phyloP scores from a whole-genome alignment of 2,329 filamentous ascomycete genomes.

The Colletotrichum costaricense region DNA sequence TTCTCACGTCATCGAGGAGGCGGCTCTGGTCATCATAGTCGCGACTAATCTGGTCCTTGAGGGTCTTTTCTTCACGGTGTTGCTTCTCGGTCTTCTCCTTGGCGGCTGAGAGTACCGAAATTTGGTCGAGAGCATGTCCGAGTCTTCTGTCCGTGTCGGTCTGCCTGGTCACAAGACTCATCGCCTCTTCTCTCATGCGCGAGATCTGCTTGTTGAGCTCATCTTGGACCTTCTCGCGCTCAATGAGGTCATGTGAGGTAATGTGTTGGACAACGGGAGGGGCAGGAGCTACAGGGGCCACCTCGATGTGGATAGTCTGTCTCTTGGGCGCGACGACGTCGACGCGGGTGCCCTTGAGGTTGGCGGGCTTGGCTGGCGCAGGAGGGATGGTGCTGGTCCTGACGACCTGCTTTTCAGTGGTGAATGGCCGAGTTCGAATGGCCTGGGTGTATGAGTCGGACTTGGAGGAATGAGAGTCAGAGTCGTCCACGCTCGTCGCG shows the following conservation, averaged over 20 bases:
- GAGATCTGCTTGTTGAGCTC: slow-evolving; percentile 31
- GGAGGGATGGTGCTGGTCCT: slow-evolving; percentile 8
- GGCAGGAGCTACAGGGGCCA: slow-evolving; percentile 21
- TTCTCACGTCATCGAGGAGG: slow-evolving; percentile 29
- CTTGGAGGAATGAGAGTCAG: slow-evolving; percentile 22
- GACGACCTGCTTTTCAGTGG: slow-evolving; percentile 19
- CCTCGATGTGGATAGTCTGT: slow-evolving; percentile 14
- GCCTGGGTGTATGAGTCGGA: slow-evolving; percentile 4
- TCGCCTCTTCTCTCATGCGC: slow-evolving; percentile 33
- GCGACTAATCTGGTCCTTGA: slow-evolving; percentile 22
- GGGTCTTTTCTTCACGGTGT: slow-evolving; percentile 18
- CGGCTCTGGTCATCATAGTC: slow-evolving; percentile 30
- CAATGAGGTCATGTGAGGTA: slow-evolving; percentile 22
- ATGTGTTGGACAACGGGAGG: slow-evolving; percentile 23
- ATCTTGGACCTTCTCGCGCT: slow-evolving; percentile 26
- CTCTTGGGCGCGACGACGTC: slow-evolving; percentile 23
- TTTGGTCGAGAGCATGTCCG: slow-evolving; percentile 28
- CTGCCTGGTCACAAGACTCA: slow-evolving; percentile 26
- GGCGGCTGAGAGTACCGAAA: slow-evolving; percentile 25
- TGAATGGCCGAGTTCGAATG: slow-evolving; percentile 10
- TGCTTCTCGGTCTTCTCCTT: slow-evolving; percentile 25
- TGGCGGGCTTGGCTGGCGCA: slow-evolving; percentile 29
- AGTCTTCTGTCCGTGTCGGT: slow-evolving; percentile 29
- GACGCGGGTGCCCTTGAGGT: slow-evolving; percentile 26
- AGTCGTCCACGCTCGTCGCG: slow-evolving; percentile 35